Percentiles rank a stretch among this genome's conserved stretches.
These are phyloP conservation scores for Metschnikowia bowlesiae DNA, from an alignment of 805 yeast genomes.

Conservation along the genomic window DNA sequence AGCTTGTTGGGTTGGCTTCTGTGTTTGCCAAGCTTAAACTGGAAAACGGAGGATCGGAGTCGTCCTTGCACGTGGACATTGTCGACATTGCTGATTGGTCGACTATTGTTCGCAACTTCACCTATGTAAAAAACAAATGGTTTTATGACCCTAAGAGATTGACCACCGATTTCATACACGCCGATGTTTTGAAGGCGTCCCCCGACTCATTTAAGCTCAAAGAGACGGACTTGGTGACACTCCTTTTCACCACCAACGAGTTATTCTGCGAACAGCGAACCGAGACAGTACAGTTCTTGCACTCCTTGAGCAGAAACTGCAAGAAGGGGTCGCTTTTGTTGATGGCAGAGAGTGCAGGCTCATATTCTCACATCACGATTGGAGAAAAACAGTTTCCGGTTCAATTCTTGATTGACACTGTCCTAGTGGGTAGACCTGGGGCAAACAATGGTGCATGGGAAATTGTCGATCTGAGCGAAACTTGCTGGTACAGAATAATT, in stretches of 20 bases:
- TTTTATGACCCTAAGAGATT: constrained; percentile 31
- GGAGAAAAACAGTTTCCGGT: constrained; percentile 80
- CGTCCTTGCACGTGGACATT: constrained; percentile 45
- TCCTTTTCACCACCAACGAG: constrained; percentile 84
- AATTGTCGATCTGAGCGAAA: constrained; percentile 59
- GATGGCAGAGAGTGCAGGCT: constrained; percentile 85
- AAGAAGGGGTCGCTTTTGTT: constrained; percentile 54
- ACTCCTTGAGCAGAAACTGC: constrained; percentile 46
- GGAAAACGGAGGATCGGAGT: constrained; percentile 26
- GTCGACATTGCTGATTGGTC: constrained; percentile 83
- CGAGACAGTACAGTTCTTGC: constrained; percentile 45
- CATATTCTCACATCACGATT: constrained; percentile 73
- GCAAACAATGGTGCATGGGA: constrained; percentile 57
- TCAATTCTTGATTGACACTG: constrained; percentile 71
- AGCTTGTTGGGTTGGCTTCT: constrained; percentile 61
- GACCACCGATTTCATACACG: constrained; percentile 26
- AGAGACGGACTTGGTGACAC: constrained; percentile 51
- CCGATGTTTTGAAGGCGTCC: constrained; percentile 26
- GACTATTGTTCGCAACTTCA: constrained; percentile 44
- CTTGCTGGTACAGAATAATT: constrained; percentile 71
- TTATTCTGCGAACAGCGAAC: constrained; percentile 65
- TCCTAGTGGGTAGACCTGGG: constrained; percentile 51
- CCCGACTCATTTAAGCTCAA: constrained; percentile 17
- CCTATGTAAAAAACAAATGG: constrained; percentile 53
- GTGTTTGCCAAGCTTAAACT: constrained; percentile 45